A percentile compares a stretch with the other conserved stretches of the same genome.
Conservation (phyloP, 371 early-diverging fungal species). For the Mortierella polycephala region DNA sequence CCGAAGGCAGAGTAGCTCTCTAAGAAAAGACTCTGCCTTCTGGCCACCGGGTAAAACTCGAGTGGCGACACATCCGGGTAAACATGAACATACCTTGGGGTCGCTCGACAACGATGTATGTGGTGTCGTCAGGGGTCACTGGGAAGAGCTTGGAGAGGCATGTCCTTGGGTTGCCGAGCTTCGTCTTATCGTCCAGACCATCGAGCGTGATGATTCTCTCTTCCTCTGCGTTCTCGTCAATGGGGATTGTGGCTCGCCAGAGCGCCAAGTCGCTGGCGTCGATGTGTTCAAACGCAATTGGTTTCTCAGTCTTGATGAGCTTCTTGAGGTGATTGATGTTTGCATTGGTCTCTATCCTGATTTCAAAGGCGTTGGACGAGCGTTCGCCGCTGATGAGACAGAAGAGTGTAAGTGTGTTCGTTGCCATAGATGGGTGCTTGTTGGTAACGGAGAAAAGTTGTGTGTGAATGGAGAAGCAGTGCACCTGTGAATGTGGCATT, state of each 20-base stretch:
- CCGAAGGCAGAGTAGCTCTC: too few species aligned
- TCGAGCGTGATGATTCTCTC: background rate
- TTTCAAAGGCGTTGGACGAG: background rate
- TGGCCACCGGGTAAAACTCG: too few species aligned
- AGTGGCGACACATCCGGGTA: too few species aligned
- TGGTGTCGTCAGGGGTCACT: conserved; percentile 5
- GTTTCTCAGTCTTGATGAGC: background rate
- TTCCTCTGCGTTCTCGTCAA: too few species aligned
- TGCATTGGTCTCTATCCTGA: background rate
- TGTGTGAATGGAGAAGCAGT: background rate
- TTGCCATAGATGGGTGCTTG: conserved; percentile 5
- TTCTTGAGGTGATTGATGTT: background rate
- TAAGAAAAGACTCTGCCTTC: too few species aligned
- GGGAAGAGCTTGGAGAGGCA: conserved; percentile 23
- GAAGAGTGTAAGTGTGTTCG: background rate
- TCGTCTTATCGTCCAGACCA: background rate
- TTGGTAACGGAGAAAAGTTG: background rate
- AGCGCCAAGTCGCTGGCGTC: too few species aligned
- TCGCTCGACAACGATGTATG: conserved; percentile 8
- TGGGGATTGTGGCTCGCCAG: too few species aligned
- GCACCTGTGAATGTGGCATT: too few species aligned
- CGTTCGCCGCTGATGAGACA: background rate
- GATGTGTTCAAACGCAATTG: too few species aligned
- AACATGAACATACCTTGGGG: too few species aligned
- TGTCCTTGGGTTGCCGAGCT: conserved; percentile 2